Base-by-base conservation (phyloP, 1,284 basidiomycete species). In the Termitomyces sp. region DNA sequence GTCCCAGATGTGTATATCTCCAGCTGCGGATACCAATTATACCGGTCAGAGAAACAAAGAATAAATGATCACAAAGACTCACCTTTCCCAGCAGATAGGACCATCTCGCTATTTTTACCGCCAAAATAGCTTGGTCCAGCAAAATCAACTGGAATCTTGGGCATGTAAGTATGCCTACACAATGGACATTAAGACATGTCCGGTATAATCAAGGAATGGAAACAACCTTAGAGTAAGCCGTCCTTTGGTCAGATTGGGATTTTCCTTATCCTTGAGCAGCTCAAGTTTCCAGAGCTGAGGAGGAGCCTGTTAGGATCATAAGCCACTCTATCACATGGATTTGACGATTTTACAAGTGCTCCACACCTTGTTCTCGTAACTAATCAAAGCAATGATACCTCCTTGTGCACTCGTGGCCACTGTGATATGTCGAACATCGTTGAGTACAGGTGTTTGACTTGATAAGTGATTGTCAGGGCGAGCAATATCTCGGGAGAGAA, bases 1-100 rank as follows among this genome's bases (percentile, higher is more conserved):
- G 62, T 91, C 88, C 88, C 88, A 91, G n/a, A 91, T 86, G 61
- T 88, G 84, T 28, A 91, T 82, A 61, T 89, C 86, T 1, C 88
- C 88, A 56, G 77, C 88, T 89, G 52, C 19, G 31, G 52, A 14
- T 45, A 44, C n/a, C 43, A 28, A 38, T 21, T 43, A 14, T 35
- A 33, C 43, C n/a, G 33, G 7, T 46, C 5, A 46, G n/a, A 19
- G 21, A 31, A 0, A 37, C 8, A 13, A 28, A 24, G 14, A 6
- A 24, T 34, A 41, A 10, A 55, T 7, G 14, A 3, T 6, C 7
- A 14, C 3, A 28, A 18, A 28, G 21, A 16, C 42, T 34, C 46
- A 83, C 88, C 75, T 79, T 91, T 89, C 10, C 83, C 82, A 42
- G 84, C 84, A 61, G 87, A 89, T 10, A 91, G 70, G 11, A 91